Evolutionary conservation across 352 stramenopile genomes (phyloP), one percentile per base, ranked within the genome.

Genomic region (Peronospora tabacina): DNA sequence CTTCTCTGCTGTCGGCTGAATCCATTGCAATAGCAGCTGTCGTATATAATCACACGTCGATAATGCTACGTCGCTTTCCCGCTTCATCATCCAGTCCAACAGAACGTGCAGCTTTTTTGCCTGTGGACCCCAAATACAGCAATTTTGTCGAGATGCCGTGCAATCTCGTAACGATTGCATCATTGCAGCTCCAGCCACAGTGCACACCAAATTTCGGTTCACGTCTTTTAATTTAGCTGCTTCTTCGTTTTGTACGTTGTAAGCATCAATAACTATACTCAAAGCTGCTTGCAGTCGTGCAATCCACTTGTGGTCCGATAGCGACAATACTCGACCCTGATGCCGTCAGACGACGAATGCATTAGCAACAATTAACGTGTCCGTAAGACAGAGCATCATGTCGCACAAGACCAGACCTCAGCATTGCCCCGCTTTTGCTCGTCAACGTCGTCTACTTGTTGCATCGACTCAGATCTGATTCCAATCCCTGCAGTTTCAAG

Each of bases 221-320:
- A 22, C 30, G 22, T 55, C 40, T 6, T 2, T 13, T 26, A 17
- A 22, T 54, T 2, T 36, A 34, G 17, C 4, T 32, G 0, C n/a
- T 41, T 50, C 17, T 33, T 41, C 24, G 39, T 34, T 16, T 20
- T 20, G 8, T 45, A 6, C 13, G 3, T 42, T 8, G 22, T 69
- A 72, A 17, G 66, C 58, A 15, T 58, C 48, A 0, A 11, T 49
- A 26, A 75, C 33, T 11, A 40, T 43, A 35, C 11, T 46, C 53
- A 80, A 63, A 39, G 75, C 63, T 6, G 35, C 52, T 44, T 77
- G 64, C 12, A 87, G 19, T 49, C 68, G 70, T 33, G 72, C 66
- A 58, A 90, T 80, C 10, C 56, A 58, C 39, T 80, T 82, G 62
- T 90, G 75, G 46, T 90, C 79, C 32, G 56, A 51, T 40, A 80